A percentile compares a stretch with the other conserved stretches of the same genome.
Evolutionary conservation across 345 rosid species (phyloP).

Genomic region (Salix caprea): DNA sequence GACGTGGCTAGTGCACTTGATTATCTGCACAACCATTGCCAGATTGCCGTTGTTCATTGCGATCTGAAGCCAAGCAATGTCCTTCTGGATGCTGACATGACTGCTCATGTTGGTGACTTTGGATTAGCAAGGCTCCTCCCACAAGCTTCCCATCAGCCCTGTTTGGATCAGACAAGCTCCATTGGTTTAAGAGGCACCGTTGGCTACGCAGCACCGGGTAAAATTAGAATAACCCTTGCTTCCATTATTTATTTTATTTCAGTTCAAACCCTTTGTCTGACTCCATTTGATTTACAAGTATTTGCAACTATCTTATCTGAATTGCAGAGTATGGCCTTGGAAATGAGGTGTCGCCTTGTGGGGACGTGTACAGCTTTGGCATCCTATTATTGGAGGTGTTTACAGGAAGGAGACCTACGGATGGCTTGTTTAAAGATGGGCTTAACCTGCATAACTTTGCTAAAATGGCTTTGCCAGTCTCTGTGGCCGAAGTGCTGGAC

Average conservation of each 20-base stretch:
- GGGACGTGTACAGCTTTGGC: conserved; percentile 36
- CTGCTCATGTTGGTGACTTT: neutral
- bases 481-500: neutral
- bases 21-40: neutral
- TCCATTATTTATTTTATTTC: neutral
- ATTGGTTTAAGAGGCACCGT: neutral
- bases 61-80: conserved; percentile 1
- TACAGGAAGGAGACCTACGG: conserved; percentile 15
- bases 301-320: neutral
- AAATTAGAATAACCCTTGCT: neutral
- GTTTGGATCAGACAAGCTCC: neutral
- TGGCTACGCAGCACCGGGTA: conserved; percentile 13
- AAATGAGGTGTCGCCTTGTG: neutral
- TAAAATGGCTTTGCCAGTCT: neutral
- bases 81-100: neutral
- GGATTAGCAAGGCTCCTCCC: conserved; percentile 2
- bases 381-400: conserved; percentile 31
- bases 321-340: conserved; percentile 13
- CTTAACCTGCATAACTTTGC: neutral
- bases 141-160: neutral
- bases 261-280: neutral
- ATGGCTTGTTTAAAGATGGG: conserved; percentile 9
- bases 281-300: neutral
- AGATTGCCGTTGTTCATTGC: neutral
- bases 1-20: neutral